Percentiles rank a stretch among this genome's conserved stretches.
These are phyloP conservation scores for Acarospora socialis DNA, from an alignment of 2,329 filamentous ascomycete species.

Conservation along the genomic window DNA sequence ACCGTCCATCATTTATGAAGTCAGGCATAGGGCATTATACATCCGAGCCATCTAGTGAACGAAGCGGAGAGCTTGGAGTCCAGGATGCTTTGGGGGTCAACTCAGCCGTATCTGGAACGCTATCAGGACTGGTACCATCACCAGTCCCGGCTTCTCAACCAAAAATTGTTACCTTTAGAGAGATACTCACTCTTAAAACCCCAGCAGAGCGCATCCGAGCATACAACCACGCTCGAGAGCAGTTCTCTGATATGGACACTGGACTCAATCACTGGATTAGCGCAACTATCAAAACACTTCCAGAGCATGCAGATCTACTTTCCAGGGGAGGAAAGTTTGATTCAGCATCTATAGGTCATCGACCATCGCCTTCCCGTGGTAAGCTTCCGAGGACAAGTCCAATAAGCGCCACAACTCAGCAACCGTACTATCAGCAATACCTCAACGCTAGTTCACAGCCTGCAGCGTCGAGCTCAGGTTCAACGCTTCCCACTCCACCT, in stretches of 20 bases:
- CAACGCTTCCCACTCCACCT: slow-evolving; percentile 17
- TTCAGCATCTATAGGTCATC: slow-evolving; percentile 15
- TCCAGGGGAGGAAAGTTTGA: slow-evolving; percentile 19
- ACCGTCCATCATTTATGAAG: no score
- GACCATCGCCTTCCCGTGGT: slow-evolving; percentile 20
- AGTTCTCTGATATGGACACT: slow-evolving; percentile 58
- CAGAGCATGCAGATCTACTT: slow-evolving; percentile 37
- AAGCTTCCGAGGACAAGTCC: slow-evolving; percentile 25
- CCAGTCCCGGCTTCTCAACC: slow-evolving; percentile 16
- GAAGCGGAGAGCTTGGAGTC: no score
- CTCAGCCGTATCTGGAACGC: neutral
- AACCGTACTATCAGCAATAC: slow-evolving; percentile 44
- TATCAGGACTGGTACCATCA: slow-evolving; percentile 5
- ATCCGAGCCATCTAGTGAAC: no score
- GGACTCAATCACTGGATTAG: slow-evolving; percentile 53
- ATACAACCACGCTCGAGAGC: slow-evolving; percentile 56
- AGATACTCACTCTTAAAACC: slow-evolving; percentile 58
- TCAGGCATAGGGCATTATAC: no score
- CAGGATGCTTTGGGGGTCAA: neutral
- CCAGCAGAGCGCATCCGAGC: slow-evolving; percentile 55
- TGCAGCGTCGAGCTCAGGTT: slow-evolving; percentile 18
- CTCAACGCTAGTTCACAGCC: slow-evolving; percentile 33
- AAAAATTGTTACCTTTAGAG: slow-evolving; percentile 50
- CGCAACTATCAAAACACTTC: slow-evolving; percentile 33
- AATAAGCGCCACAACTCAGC: slow-evolving; percentile 22